phyloP scores from a whole-genome alignment of 225 moss, liverwort and hornwort species.

The Climacium dendroides region DNA sequence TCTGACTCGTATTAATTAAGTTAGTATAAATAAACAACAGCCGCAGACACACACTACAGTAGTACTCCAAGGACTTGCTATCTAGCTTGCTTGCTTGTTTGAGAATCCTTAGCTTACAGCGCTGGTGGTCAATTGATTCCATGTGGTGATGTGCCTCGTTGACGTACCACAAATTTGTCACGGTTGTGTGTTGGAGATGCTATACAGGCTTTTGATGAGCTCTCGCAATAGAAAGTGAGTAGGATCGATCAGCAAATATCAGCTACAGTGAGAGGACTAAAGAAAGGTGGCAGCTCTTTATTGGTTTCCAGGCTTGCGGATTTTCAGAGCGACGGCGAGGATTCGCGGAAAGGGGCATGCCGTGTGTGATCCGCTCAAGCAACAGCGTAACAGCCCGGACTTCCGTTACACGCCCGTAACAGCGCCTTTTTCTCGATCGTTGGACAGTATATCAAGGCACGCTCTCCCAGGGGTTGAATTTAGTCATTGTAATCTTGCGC shows the following conservation, averaged over 20 bases:
- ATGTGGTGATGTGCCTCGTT: not conserved
- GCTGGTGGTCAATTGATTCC: not conserved
- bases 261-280: not conserved
- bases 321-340: not conserved
- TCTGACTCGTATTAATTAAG: too few species aligned
- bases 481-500: not conserved
- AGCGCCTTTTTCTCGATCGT: not conserved
- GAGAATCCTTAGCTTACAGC: not conserved
- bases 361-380: slow-evolving; percentile 7
- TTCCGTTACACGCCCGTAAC: not conserved
- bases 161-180: not conserved
- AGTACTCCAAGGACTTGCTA: not conserved
- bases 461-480: not conserved
- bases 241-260: not conserved
- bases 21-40: not conserved
- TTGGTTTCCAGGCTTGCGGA: not conserved
- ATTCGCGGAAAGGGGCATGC: slow-evolving; percentile 3
- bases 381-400: slow-evolving; percentile 2
- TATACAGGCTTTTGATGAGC: not conserved
- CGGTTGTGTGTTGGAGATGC: not conserved
- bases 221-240: not conserved
- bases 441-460: not conserved
- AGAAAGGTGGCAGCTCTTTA: not conserved
- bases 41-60: not conserved
- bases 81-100: not conserved